These are phyloP conservation scores for Vigna reflexopilosa DNA, from an alignment of 306 rosid genomes.

Conservation along the genomic window DNA sequence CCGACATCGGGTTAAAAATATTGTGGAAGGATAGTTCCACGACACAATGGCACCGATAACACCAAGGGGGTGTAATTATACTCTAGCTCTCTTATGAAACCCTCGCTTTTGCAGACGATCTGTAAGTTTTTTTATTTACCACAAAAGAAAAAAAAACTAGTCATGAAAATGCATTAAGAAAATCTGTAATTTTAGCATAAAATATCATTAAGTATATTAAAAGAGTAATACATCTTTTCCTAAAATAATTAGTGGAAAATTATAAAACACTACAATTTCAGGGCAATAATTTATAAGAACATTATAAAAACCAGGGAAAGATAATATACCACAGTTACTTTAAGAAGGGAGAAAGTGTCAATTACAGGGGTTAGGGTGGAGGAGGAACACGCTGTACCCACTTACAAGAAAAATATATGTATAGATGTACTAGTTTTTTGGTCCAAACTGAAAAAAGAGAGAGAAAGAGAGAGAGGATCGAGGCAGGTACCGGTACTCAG, in stretches of 20 bases:
- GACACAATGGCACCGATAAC: conserved; percentile 95
- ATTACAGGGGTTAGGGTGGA: neutral
- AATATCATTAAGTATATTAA: neutral
- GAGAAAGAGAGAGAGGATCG: conserved; percentile 2
- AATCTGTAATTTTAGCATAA: conserved; percentile 14
- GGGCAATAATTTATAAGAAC: neutral
- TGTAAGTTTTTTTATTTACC: conserved; percentile 49
- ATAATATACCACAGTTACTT: conserved; percentile 14
- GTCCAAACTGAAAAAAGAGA: conserved; percentile 21
- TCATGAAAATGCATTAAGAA: conserved; percentile 34
- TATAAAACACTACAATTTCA: neutral
- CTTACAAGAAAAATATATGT: conserved; percentile 18
- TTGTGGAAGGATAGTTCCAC: conserved; percentile 97
- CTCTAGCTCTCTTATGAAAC: conserved; percentile 82
- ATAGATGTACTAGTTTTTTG: conserved; percentile 28
- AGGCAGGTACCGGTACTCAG: conserved; percentile 74
- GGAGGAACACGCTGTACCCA: conserved; percentile 10
- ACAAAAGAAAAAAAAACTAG: neutral
- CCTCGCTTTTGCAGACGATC: conserved; percentile 84
- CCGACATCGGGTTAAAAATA: conserved; percentile 90
- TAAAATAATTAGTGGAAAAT: neutral
- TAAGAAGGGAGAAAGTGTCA: conserved; percentile 37
- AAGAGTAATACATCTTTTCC: neutral
- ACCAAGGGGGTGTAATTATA: conserved; percentile 92
- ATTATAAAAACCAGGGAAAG: conserved; percentile 16